Conservation (phyloP, 2,329 filamentous ascomycete genomes). For the Cryphonectria carpinicola region DNA sequence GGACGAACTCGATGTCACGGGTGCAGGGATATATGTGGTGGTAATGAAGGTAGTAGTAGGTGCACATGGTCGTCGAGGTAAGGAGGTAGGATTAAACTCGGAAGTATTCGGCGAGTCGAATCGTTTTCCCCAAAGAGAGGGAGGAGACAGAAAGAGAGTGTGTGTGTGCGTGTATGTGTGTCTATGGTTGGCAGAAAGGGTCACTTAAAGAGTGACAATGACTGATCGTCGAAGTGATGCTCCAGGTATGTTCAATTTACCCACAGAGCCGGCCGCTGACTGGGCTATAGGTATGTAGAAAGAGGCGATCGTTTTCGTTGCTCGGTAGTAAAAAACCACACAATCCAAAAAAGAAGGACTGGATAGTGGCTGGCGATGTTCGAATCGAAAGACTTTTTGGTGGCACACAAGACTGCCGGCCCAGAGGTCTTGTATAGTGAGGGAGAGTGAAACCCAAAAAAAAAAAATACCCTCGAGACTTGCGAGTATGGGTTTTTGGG, state of each 20-base stretch:
- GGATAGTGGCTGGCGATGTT: conserved; percentile 7
- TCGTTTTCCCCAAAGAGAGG: too few relatives aligned
- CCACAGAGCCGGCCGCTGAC: background rate
- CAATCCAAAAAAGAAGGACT: background rate
- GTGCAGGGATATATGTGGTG: conserved; percentile 52
- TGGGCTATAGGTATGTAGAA: background rate
- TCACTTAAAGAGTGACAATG: too few relatives aligned
- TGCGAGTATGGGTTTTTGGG: background rate
- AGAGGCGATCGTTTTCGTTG: background rate
- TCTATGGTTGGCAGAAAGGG: too few relatives aligned
- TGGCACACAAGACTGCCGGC: conserved; percentile 5
- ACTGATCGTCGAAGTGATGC: too few relatives aligned
- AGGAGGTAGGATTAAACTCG: background rate
- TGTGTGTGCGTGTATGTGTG: too few relatives aligned
- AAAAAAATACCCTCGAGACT: background rate
- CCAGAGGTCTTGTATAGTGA: background rate
- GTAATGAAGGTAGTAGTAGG: conserved; percentile 54
- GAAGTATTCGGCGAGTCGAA: too few relatives aligned
- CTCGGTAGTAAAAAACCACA: too few relatives aligned
- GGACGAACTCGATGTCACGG: conserved; percentile 44
- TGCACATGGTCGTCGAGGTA: conserved; percentile 47
- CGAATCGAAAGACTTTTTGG: background rate
- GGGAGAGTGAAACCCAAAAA: too few relatives aligned
- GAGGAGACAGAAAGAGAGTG: too few relatives aligned
- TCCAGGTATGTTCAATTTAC: too few relatives aligned